These are phyloP conservation scores for Amanita subjunquillea DNA, from an alignment of 768 basidiomycete species.

Conservation along the genomic window DNA sequence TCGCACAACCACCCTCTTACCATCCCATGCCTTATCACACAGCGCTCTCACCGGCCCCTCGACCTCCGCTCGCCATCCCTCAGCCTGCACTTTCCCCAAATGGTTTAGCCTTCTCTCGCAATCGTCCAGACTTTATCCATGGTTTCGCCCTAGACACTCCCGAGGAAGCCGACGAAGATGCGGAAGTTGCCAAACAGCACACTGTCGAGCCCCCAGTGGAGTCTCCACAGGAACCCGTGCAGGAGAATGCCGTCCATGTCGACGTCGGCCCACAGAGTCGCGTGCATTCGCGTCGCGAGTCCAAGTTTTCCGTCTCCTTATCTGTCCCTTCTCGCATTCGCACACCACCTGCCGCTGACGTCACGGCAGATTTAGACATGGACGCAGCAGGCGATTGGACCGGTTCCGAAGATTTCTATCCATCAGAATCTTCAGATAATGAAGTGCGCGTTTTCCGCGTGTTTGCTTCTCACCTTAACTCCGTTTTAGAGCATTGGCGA, in stretches of 20 bases:
- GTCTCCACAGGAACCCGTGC: constrained; percentile 13
- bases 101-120: constrained; percentile 39
- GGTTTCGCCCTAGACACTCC: constrained; percentile 79
- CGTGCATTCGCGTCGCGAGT: constrained; percentile 61
- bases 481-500: constrained; percentile 65
- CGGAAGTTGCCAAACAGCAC: constrained; percentile 26
- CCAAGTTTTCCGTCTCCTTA: constrained; percentile 55
- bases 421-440: constrained; percentile 47
- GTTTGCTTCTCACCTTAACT: constrained; percentile 6
- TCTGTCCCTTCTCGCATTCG: constrained; percentile 57
- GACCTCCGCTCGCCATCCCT: background rate
- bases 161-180: constrained; percentile 60
- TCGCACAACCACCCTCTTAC: constrained; percentile 47
- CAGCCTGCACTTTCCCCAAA: constrained; percentile 8
- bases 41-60: constrained; percentile 5
- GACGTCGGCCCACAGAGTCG: constrained; percentile 33
- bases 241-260: constrained; percentile 13
- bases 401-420: constrained; percentile 62
- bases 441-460: constrained; percentile 38
- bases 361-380: constrained; percentile 17
- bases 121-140: constrained; percentile 61
- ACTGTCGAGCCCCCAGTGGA: constrained; percentile 15
- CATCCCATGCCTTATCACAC: constrained; percentile 13
- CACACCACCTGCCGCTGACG: constrained; percentile 22
- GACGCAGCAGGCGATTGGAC: constrained; percentile 69